A percentile compares a stretch with the other conserved stretches of the same genome.
Conservation (phyloP, 2,329 filamentous ascomycete species). For the Epichloe sp. region DNA sequence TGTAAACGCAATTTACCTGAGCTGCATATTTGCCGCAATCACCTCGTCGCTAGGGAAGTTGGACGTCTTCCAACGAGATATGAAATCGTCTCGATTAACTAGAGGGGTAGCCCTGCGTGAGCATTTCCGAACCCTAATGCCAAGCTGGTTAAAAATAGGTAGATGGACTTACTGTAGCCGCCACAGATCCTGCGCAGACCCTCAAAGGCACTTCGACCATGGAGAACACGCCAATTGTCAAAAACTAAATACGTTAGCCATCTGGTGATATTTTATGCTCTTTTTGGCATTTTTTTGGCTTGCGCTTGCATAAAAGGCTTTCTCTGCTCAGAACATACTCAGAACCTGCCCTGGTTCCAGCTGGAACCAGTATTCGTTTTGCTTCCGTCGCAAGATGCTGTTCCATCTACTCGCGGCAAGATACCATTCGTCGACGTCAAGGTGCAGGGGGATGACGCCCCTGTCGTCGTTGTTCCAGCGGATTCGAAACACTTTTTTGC, state of each 20-base stretch:
- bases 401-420: constrained; percentile 64
- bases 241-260: constrained; percentile 47
- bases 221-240: constrained; percentile 90
- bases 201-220: constrained; percentile 72
- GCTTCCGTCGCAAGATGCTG: constrained; percentile 48
- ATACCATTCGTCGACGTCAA: constrained; percentile 56
- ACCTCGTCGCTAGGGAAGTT: constrained; percentile 43
- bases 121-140: background rate
- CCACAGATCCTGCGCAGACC: constrained; percentile 83
- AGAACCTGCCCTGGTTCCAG: constrained; percentile 65
- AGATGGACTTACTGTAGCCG: constrained; percentile 59
- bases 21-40: constrained; percentile 22
- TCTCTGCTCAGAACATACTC: constrained; percentile 36
- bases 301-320: too few species aligned
- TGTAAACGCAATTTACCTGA: constrained; percentile 6
- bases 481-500: constrained; percentile 39
- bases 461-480: constrained; percentile 93
- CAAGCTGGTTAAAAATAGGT: background rate
- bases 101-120: background rate
- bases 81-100: constrained; percentile 73
- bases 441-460: constrained; percentile 50
- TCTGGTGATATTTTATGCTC: background rate
- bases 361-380: constrained; percentile 68
- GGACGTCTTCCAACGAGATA: constrained; percentile 62
- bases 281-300: background rate